phyloP scores from a whole-genome alignment of 352 stramenopile species.

The Globisporangium ultimum region DNA sequence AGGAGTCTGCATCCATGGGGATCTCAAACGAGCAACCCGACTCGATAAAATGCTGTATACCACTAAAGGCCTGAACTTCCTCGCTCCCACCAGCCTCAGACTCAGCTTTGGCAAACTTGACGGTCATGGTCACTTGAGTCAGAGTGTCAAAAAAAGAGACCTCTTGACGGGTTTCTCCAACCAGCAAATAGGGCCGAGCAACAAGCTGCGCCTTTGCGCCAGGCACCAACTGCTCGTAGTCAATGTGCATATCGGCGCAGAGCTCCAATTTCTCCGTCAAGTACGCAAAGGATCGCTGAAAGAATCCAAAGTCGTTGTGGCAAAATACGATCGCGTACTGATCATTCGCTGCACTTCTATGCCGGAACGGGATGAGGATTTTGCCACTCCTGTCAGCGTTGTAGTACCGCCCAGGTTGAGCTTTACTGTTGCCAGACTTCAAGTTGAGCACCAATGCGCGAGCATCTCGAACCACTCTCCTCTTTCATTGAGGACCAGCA shows the following conservation, averaged over 20 bases:
- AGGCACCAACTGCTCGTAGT: conserved; percentile 49
- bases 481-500: conserved; percentile 47
- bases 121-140: conserved; percentile 22
- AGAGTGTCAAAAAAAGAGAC: conserved; percentile 8
- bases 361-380: conserved; percentile 47
- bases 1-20: conserved; percentile 23
- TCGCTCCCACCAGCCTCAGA: conserved; percentile 9
- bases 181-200: conserved; percentile 17
- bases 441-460: conserved; percentile 37
- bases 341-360: conserved; percentile 15
- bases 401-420: conserved; percentile 32
- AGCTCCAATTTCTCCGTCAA: conserved; percentile 30
- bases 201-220: conserved; percentile 31
- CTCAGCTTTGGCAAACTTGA: conserved; percentile 12
- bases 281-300: conserved; percentile 40
- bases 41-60: conserved; percentile 18
- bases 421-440: conserved; percentile 22
- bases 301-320: conserved; percentile 34
- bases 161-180: conserved; percentile 3
- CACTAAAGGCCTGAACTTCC: conserved; percentile 21
- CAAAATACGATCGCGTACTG: conserved; percentile 44
- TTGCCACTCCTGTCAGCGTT: conserved; percentile 20
- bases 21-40: conserved; percentile 27
- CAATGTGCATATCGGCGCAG: conserved; percentile 40
- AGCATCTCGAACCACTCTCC: conserved; percentile 32